Conservation (phyloP, 345 rosid genomes). For the Eucalyptus paniculata region DNA sequence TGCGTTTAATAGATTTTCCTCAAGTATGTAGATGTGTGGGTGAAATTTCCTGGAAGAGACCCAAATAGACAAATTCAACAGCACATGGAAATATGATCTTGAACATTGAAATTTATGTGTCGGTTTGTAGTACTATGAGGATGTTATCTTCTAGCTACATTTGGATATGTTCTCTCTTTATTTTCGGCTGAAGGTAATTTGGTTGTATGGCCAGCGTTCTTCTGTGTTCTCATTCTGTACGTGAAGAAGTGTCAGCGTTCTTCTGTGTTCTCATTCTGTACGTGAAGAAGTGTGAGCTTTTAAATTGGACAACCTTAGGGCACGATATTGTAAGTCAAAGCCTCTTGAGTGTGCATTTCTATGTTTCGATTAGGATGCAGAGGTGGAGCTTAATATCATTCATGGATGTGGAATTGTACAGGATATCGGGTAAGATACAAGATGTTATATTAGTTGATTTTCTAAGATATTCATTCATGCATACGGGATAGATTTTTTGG, state of each 20-base stretch:
- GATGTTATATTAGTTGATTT: not conserved
- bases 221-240: not conserved
- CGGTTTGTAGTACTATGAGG: not conserved
- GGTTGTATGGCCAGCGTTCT: not conserved
- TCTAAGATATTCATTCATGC: not conserved
- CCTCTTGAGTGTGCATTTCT: not conserved
- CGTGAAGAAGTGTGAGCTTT: not conserved
- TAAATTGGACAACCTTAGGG: not conserved
- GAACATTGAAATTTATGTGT: not conserved
- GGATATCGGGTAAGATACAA: not conserved
- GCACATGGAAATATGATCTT: not conserved
- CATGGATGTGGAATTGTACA: not conserved
- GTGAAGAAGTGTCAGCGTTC: not conserved
- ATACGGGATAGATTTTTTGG: not conserved
- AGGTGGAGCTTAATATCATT: not conserved
- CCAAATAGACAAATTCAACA: not conserved
- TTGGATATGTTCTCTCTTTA: not conserved
- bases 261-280: not conserved
- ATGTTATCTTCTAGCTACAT: not conserved
- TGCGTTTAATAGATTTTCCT: not conserved
- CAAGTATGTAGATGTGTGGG: not conserved
- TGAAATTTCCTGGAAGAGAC: not conserved
- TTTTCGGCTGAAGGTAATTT: not conserved
- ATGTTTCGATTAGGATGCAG: not conserved
- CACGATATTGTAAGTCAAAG: not conserved